These are phyloP conservation scores for Alisma plantagoaquatica DNA, from an alignment of 106 monocot species.

Conservation along the genomic window DNA sequence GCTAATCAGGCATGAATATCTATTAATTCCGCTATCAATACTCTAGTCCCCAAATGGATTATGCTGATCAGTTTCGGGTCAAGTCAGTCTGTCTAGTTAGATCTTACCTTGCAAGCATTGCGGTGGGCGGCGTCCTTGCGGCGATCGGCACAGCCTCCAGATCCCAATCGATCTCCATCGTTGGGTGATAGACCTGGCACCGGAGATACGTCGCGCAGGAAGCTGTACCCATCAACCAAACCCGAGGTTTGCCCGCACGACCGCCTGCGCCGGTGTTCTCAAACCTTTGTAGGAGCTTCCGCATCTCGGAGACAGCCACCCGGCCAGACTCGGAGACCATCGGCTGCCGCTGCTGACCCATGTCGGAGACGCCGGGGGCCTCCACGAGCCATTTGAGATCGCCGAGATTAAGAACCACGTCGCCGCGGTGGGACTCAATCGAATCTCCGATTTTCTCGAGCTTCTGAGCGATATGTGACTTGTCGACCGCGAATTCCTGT, in stretches of 20 bases:
- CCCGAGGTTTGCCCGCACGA: constrained; percentile 8
- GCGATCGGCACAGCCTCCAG: constrained; percentile 68
- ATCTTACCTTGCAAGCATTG: constrained; percentile 36
- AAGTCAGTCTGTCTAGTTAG: too few species aligned
- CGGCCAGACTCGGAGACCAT: constrained; percentile 22
- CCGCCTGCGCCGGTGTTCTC: constrained; percentile 7
- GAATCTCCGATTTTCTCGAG: constrained; percentile 23
- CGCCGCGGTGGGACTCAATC: constrained; percentile 23
- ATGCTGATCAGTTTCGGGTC: too few species aligned
- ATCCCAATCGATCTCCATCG: constrained; percentile 81
- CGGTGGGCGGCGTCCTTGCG: constrained; percentile 19
- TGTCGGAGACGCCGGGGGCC: background rate
- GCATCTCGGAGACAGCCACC: constrained; percentile 53
- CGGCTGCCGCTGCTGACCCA: constrained; percentile 5
- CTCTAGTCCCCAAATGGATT: too few species aligned
- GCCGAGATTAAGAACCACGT: constrained; percentile 58
- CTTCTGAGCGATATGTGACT: constrained; percentile 14
- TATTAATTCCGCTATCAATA: too few species aligned
- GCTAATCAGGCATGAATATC: too few species aligned
- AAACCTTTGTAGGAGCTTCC: constrained; percentile 24
- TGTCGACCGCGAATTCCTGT: too few species aligned
- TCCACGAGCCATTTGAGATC: constrained; percentile 87
- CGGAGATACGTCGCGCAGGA: constrained; percentile 83
- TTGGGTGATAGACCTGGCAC: constrained; percentile 76
- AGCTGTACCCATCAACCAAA: constrained; percentile 71